phyloP scores from a whole-genome alignment of 176 grass and related monocot species.

The Areca catechu region DNA sequence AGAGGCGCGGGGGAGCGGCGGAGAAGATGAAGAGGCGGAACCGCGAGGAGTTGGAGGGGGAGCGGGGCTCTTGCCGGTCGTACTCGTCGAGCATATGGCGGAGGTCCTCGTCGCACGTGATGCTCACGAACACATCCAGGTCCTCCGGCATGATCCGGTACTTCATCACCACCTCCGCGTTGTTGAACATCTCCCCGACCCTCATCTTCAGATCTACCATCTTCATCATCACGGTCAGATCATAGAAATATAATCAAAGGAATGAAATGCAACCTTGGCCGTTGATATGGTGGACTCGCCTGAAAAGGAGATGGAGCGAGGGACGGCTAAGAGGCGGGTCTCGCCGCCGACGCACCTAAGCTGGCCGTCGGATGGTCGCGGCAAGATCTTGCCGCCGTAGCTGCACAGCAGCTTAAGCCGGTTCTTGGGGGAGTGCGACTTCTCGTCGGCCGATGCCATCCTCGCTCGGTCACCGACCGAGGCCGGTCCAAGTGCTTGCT shows the following conservation, averaged over 20 bases:
- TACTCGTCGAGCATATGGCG: slow-evolving; percentile 77
- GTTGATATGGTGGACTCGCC: slow-evolving; percentile 32
- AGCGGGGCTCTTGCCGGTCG: slow-evolving; percentile 38
- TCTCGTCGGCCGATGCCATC: no score
- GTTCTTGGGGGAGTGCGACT: no score
- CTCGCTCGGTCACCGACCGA: no score
- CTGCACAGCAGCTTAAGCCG: no score
- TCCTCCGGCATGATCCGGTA: slow-evolving; percentile 61
- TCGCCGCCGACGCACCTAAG: slow-evolving; percentile 82
- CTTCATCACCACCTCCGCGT: slow-evolving; percentile 53
- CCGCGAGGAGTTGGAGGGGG: slow-evolving; percentile 16
- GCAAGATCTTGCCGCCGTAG: slow-evolving; percentile 53
- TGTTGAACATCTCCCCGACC: slow-evolving; percentile 65
- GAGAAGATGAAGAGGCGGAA: slow-evolving; percentile 16
- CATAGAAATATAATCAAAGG: not conserved
- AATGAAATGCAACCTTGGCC: not conserved
- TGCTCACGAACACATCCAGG: slow-evolving; percentile 63
- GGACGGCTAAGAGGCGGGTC: slow-evolving; percentile 65
- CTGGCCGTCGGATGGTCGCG: slow-evolving; percentile 47
- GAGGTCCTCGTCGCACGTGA: slow-evolving; percentile 77
- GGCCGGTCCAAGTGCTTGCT: no score
- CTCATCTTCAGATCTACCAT: slow-evolving; percentile 70
- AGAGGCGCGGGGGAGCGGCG: not conserved
- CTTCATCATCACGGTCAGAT: no score
- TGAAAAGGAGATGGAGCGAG: slow-evolving; percentile 56